Evolutionary conservation across 805 yeast genomes (phyloP), one percentile per base, ranked within the genome.

Genomic region (Wickerhamomyces bovis): DNA sequence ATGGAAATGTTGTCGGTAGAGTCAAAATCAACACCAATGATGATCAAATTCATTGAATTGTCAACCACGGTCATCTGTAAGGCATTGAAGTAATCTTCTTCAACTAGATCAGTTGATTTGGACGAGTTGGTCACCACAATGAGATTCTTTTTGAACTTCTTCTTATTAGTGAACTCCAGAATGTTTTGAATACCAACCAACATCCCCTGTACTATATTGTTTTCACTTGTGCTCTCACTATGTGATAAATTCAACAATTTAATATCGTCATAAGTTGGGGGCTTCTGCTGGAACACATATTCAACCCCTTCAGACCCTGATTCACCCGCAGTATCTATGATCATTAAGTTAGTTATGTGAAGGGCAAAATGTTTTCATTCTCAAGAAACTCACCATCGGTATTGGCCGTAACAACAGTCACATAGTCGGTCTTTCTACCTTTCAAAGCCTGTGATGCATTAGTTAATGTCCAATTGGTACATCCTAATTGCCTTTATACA

Each of bases 381-480:
- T 38, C 39, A 44, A 25, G 28, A 33, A 19, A 44, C 45, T 36
- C 23, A 42, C 44, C 44, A 22, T 42, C 44, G 5, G 25, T 12
- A 16, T 42, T 35, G 1, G 38, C 44, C 2, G 33, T 25, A 3
- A 42, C 25, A n/a, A 71, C 53, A 0, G 70, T 61, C 3, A 71
- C 62, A 26, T 61, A 57, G 49, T 74, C 78, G 1, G 75, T 70
- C 51, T 69, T 69, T 23, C 73, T 46, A 9, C 60, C 71, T 35
- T 52, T 46, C n/a, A 52, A 38, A 21, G 39, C n/a, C 39, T 36
- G 9, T 20, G 16, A 25, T 19, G 11, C n/a, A 25, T 36, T 36
- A 36, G 39, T 19, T 4, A 5, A 12, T 4, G 23, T 19, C 19
- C 36, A 19, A 18, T 12, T 19, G 6, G 15, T 18, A 35, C 7